Evolutionary conservation across 73 alveolate species (phyloP), one percentile per base, ranked within the genome.

Genomic region (Paramecium biaurelia): DNA sequence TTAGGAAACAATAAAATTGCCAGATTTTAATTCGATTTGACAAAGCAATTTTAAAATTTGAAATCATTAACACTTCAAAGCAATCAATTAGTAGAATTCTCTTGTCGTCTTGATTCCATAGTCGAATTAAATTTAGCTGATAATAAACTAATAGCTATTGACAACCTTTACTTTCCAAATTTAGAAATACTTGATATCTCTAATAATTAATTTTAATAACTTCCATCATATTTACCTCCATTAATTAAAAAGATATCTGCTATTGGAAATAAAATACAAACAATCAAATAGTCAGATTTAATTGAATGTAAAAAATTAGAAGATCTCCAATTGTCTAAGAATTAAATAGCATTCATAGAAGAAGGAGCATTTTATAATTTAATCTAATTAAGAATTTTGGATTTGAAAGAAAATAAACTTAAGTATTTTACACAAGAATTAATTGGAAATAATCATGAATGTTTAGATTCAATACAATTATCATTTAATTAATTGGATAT

Each of bases 361-460:
- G 57, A 43, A 45, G 94, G 90, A 6, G 79, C 90, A 38, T 70
- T 89, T 15, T 42, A 38, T 12, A 70, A 70, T 42, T 38, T 70
- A 12, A 18, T 38, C 5, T 15, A 53, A 41, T 43, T 89, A 15
- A 59, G 32, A 15, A 45, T 70, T 45, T 45, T 89, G 6, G 85
- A 89, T 89, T 23, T 89, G n/a, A 82, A 89, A n/a, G 85, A 89
- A 28, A 89, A 89, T 49, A 89, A 58, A 45, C 34, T 89, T 15
- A 26, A 15, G 7, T 84, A 67, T 21, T 89, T 89, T 70, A 45
- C 70, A 7, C 58, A 89, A 72, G 94, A 43, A 10, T 43, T 42
- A 4, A 37, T 63, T 18, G 87, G 94, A n/a, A 14, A 8, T 9
- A 26, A 79, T 42, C 90, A 79, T 43, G 90, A 70, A 5, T 35